Evolutionary conservation across 139 green algal species (phyloP).

Genomic region (Tetradesmus obliquus): DNA sequence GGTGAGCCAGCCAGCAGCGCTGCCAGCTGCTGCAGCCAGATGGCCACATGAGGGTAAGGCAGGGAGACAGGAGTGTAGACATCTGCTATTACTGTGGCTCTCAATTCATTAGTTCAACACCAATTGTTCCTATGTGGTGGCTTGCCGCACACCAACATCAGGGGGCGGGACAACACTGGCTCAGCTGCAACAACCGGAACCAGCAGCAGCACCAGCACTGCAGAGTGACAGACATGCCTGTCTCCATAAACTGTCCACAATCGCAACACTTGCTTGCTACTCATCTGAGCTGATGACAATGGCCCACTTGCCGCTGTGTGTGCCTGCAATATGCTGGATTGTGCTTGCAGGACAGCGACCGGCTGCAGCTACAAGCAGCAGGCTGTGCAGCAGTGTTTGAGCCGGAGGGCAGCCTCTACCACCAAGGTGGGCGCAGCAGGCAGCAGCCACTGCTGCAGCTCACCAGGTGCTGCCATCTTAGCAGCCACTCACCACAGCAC

Average conservation of each 20-base stretch:
- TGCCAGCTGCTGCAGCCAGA: neutral
- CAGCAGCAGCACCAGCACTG: too few species aligned
- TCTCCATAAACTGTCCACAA: neutral
- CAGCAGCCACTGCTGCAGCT: neutral
- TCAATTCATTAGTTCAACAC: too few species aligned
- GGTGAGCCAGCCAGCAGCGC: slow-evolving; percentile 49
- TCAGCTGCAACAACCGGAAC: too few species aligned
- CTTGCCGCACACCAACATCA: too few species aligned
- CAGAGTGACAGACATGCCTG: neutral
- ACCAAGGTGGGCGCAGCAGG: slow-evolving; percentile 40
- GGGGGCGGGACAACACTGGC: too few species aligned
- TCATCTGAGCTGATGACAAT: neutral
- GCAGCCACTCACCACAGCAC: neutral
- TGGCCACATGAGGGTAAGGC: neutral
- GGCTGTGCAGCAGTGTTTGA: slow-evolving; percentile 86
- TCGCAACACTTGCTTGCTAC: neutral
- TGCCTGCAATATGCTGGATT: neutral
- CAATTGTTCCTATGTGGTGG: too few species aligned
- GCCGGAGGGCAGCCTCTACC: slow-evolving; percentile 79
- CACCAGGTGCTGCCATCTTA: neutral
- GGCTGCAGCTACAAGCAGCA: slow-evolving; percentile 72
- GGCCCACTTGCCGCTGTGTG: neutral
- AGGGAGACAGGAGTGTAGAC: too few species aligned
- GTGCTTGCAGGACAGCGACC: slow-evolving; percentile 76
- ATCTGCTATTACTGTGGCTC: too few species aligned